Evolutionary conservation across 768 basidiomycete species (phyloP), one percentile per base, ranked within the genome.

Genomic region (Kwoniella sp.): DNA sequence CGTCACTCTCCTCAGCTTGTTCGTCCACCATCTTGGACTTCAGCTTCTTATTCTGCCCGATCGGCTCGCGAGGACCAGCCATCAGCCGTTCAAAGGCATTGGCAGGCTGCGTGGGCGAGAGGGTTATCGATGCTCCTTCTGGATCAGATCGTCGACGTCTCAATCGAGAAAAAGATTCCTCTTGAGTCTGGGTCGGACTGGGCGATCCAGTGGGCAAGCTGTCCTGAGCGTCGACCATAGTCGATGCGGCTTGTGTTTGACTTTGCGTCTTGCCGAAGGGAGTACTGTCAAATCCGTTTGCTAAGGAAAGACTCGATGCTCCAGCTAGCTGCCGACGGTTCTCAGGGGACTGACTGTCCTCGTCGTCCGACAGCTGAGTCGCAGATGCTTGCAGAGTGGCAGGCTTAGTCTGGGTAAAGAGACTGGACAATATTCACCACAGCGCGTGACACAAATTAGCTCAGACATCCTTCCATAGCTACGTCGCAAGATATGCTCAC

Each of bases 341-440:
- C 11, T 29, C 34, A 15, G 22, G 23, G 13, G 58, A 28, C 38
- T 55, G 65, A 30, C 45, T 61, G n/a, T 55, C 55, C 8, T 63
- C 61, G 37, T 54, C 37, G 28, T 63, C 57, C 12, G 58, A 54
- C 7, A 54, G 9, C 31, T 55, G 57, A 20, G 59, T 61, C 7
- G 45, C 47, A 25, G 34, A 38, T 4, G 30, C 15, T 31, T 26
- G 25, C 2, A 29, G 12, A 1, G 29, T 48, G 29, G 60, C 57
- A n/a, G 78, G 78, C 60, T 67, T 73, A 31, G 72, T 77, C 51
- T 79, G 78, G 5, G 78, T 79, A 68, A 79, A 76, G 29, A 4
- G 28, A 45, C 54, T 48, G 54, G 20, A 48, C 26, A 26, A 9
- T 41, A 26, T 22, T 63, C 15, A 55, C 7, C 34, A n/a, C n/a